Percentiles rank a stretch among this genome's conserved stretches.
phyloP scores from a whole-genome alignment of 1,139 yeast species.

The Scheffersomyces illinoinensis region DNA sequence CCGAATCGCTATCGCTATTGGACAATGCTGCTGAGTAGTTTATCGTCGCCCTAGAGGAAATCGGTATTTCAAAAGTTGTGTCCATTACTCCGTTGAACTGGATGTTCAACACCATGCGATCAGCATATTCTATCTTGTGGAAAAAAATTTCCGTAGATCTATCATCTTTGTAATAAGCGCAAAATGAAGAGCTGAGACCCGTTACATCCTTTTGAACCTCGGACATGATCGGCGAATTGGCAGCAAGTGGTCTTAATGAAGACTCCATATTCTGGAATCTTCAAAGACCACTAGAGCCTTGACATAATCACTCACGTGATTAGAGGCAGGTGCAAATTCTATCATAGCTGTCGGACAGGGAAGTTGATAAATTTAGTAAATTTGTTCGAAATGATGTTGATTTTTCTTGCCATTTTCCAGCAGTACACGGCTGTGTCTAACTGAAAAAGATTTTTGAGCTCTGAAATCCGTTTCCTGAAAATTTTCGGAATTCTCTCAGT shows the following conservation, averaged over 20 bases:
- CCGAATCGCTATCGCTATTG: conserved; percentile 18
- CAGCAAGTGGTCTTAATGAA: neutral
- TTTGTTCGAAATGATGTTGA: too few species aligned
- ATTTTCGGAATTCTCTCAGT: neutral
- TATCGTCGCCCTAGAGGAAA: conserved; percentile 34
- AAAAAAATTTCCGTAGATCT: conserved; percentile 25
- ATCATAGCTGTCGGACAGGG: too few species aligned
- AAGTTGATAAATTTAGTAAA: too few species aligned
- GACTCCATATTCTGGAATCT: neutral
- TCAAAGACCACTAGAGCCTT: neutral
- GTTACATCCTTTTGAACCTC: conserved; percentile 16
- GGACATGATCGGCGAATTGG: neutral
- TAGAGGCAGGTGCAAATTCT: neutral
- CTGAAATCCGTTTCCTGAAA: neutral
- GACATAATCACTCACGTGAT: neutral
- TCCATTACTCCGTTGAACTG: conserved; percentile 41
- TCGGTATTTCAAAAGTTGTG: conserved; percentile 43
- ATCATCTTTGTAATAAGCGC: conserved; percentile 15
- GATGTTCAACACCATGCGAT: conserved; percentile 37
- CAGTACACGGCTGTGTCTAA: neutral
- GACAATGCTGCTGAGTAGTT: conserved; percentile 5
- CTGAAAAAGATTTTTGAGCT: neutral
- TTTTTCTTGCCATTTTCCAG: too few species aligned
- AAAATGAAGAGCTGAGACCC: conserved; percentile 21
- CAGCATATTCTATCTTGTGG: conserved; percentile 37